Evolutionary conservation across 139 green algal genomes (phyloP), one percentile per base, ranked within the genome.

Genomic region (Pleodorina starrii): DNA sequence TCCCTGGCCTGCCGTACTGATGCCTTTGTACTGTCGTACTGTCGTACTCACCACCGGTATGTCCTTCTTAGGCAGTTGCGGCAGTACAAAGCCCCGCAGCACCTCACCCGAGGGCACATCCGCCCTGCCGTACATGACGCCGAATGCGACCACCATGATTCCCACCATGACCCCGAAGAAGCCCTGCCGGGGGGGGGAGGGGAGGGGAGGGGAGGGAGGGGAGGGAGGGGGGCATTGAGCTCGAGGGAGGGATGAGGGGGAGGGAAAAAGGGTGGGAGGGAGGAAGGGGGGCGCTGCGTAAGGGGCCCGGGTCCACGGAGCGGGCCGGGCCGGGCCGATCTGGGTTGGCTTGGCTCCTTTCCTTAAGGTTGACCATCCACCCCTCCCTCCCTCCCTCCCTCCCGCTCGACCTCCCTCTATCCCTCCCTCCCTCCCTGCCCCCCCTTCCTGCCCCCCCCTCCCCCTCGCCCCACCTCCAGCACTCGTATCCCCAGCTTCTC

Each of bases 151-250:
- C 5, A 93, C 90, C 95, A 97, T 97, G 51, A 95, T 4, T 4
- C 74, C 88, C 51, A 97, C 94, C 9, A 97, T 90, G 23, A 91
- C 63, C 0, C 68, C 94, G 89, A 99, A 97, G 19, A 98, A 86
- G 0, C 88, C 92, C 92, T 86, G 5, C 14, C 12, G 11, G 25
- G 14, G 27, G 73, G 43, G 44, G 43, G 40, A 12, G 43, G 27
- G 12, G 43, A 7, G 4, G 12, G 6, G 32, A 6, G 68, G 35
- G 35, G 38, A 27, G 69, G 69, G 17, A 21, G 11, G 7, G 69
- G 69, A 44, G n/a, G n/a, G n/a, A n/a, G n/a, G n/a, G n/a, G n/a
- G n/a, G n/a, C n/a, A n/a, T n/a, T n/a, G n/a, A n/a, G n/a, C n/a
- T n/a, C n/a, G 72, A 27, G 40, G 2, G 72, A 54, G 72, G 12